These are phyloP conservation scores for Boechera divaricarpa DNA, from an alignment of 345 rosid genomes.

Conservation along the genomic window DNA sequence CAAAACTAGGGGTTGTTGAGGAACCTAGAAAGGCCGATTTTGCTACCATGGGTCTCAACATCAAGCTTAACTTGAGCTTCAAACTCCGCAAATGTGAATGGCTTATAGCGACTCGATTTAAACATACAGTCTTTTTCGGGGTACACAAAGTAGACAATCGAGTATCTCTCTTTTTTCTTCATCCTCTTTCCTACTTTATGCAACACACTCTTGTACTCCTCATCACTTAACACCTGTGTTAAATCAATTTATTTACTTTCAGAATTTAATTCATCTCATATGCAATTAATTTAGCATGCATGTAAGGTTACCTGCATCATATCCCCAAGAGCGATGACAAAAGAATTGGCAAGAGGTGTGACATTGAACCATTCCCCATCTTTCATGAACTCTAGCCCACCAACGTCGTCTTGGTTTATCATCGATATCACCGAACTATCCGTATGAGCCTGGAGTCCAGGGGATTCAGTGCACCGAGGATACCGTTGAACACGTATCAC, in stretches of 20 bases:
- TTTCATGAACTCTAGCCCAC: constrained; percentile 66
- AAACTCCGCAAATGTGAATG: constrained; percentile 67
- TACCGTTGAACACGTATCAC: constrained; percentile 62
- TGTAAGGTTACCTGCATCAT: constrained; percentile 65
- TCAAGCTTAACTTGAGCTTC: constrained; percentile 69
- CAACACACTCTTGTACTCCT: constrained; percentile 54
- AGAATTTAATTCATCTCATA: neutral
- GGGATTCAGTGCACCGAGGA: constrained; percentile 41
- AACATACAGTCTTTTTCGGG: constrained; percentile 55
- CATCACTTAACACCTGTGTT: constrained; percentile 68
- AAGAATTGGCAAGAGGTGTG: constrained; percentile 49
- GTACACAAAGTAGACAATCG: constrained; percentile 73
- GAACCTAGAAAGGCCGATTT: constrained; percentile 71
- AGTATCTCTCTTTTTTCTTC: constrained; percentile 53
- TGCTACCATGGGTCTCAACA: constrained; percentile 53
- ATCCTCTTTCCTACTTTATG: constrained; percentile 60
- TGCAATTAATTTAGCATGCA: neutral
- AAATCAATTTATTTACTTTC: neutral
- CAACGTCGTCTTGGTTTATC: constrained; percentile 55
- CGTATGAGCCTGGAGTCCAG: constrained; percentile 62
- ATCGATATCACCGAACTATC: constrained; percentile 77
- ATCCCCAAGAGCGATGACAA: constrained; percentile 67
- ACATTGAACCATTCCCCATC: constrained; percentile 60
- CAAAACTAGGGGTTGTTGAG: constrained; percentile 14
- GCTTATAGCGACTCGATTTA: constrained; percentile 57